Percentiles rank a stretch among this genome's conserved stretches.
phyloP scores from a whole-genome alignment of 257 asterid genomes.

The Ajuga chamaepitys region DNA sequence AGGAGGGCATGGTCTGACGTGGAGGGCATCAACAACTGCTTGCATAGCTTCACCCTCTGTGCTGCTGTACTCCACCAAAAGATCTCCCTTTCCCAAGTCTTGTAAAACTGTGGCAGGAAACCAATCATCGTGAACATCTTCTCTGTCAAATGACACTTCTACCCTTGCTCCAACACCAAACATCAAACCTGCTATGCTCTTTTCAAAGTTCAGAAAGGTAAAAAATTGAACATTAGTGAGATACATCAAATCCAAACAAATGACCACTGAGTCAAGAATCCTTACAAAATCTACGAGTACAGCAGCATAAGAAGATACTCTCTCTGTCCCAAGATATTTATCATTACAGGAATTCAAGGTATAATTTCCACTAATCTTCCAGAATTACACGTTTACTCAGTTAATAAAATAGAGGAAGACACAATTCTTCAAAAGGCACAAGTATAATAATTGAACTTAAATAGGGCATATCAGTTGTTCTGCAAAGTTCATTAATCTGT shows the following conservation, averaged over 20 bases:
- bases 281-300: background rate
- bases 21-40: conserved; percentile 34
- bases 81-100: conserved; percentile 31
- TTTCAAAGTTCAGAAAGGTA: conserved; percentile 23
- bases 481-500: no score
- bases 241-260: background rate
- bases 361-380: no score
- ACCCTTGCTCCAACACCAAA: conserved; percentile 54
- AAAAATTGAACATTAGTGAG: background rate
- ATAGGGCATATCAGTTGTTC: no score
- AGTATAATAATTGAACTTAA: no score
- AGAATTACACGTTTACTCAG: no score
- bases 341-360: no score
- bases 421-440: no score
- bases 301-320: no score
- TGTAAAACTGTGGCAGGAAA: conserved; percentile 41
- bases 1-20: conserved; percentile 74
- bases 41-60: background rate
- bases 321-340: no score
- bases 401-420: no score
- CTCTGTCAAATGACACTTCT: conserved; percentile 52
- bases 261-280: background rate
- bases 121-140: conserved; percentile 47
- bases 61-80: conserved; percentile 31
- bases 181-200: conserved; percentile 47